Evolutionary conservation across 1,284 basidiomycete genomes (phyloP).

Genomic region (Blastosporella zonata): DNA sequence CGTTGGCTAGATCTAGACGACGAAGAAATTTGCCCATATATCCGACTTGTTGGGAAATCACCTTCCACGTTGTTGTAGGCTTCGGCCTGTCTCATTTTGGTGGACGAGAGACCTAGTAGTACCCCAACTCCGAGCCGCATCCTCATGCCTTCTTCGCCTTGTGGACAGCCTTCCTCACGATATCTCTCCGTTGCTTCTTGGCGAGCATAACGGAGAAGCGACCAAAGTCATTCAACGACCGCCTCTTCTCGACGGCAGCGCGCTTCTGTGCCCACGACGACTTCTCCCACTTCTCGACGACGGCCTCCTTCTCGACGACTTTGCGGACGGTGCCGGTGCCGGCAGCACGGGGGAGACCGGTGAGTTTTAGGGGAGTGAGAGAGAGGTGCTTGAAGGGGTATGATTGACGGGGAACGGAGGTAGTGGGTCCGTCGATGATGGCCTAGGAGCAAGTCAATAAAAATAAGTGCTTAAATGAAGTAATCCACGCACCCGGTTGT

Average conservation of each 20-base stretch:
- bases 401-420: slow-evolving; percentile 88
- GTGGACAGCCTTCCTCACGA: slow-evolving; percentile 61
- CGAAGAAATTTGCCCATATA: too few relatives aligned
- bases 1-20: too few relatives aligned
- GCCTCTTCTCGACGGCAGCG: slow-evolving; percentile 73
- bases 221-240: slow-evolving; percentile 87
- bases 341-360: slow-evolving; percentile 86
- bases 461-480: not conserved
- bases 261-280: slow-evolving; percentile 93
- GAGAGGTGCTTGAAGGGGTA: slow-evolving; percentile 92
- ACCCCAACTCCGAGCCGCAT: slow-evolving; percentile 5
- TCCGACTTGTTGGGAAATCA: too few relatives aligned
- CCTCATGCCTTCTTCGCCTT: slow-evolving; percentile 44
- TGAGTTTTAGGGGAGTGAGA: slow-evolving; percentile 86
- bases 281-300: slow-evolving; percentile 77
- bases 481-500: slow-evolving; percentile 82
- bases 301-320: slow-evolving; percentile 80
- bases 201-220: slow-evolving; percentile 76
- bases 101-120: slow-evolving; percentile 11
- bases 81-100: slow-evolving; percentile 11
- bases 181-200: slow-evolving; percentile 75
- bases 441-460: slow-evolving; percentile 53
- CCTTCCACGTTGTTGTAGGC: slow-evolving; percentile 10
- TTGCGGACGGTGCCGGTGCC: slow-evolving; percentile 84
- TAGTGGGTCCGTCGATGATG: slow-evolving; percentile 91